phyloP scores from a whole-genome alignment of 345 rosid species.

The Sonneratia caseolaris region DNA sequence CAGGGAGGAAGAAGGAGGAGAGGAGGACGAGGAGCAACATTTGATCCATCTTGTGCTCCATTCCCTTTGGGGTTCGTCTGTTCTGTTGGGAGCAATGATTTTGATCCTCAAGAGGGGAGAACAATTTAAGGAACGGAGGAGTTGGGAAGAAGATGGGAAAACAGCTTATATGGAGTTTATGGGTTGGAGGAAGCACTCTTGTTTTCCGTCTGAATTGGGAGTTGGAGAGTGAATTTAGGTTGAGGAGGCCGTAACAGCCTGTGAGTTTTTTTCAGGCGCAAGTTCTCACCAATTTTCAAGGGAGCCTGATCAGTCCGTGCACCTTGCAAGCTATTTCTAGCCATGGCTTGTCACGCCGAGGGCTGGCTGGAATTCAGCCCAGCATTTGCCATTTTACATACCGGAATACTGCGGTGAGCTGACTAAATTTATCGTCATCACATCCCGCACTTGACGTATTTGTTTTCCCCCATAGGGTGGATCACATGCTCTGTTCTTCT shows the following conservation, averaged over 20 bases:
- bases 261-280: not conserved
- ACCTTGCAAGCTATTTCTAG: not conserved
- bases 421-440: no score
- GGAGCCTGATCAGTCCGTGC: not conserved
- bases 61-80: not conserved
- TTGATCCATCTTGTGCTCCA: conserved; percentile 10
- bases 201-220: not conserved
- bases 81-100: not conserved
- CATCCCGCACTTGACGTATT: no score
- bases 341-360: not conserved
- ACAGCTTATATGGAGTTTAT: not conserved
- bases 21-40: conserved; percentile 6
- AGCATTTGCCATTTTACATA: no score
- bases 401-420: no score
- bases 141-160: not conserved
- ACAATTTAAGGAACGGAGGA: not conserved
- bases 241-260: not conserved
- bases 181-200: not conserved
- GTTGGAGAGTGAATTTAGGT: conserved; percentile 1
- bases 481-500: no score
- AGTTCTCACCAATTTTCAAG: not conserved
- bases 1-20: conserved; percentile 8
- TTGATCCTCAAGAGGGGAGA: not conserved
- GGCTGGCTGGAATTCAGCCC: no score
- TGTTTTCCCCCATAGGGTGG: no score